Evolutionary conservation across 2,329 filamentous ascomycete genomes (phyloP), one percentile per base, ranked within the genome.

Genomic region (Pseudofabraea citricarpa): DNA sequence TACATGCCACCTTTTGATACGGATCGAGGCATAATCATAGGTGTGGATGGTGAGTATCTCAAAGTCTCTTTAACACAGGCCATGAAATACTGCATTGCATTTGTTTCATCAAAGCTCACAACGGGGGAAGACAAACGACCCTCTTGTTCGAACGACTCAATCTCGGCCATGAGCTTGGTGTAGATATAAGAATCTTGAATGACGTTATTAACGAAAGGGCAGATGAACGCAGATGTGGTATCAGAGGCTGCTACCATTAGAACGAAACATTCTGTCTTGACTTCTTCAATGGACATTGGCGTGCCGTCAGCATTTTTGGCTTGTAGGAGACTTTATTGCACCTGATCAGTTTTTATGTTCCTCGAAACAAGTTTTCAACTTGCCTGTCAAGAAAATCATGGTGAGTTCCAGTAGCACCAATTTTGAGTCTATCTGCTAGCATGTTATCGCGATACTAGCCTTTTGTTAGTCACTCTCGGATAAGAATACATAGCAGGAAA

Each of bases 201-300:
- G n/a, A 68, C 63, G 50, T 80, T 75, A 12, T 66, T 68, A 20
- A 77, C 63, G 6, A 74, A 67, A 5, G 73, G 73, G 36, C 72
- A 64, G 10, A 79, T 66, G 51, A 75, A 72, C n/a, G 58, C 60
- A 6, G 64, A 58, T 22, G 52, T 56, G 26, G 50, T 61, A 29
- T 56, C 52, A 18, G 46, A 39, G 5, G 26, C 33, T 41, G 54
- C 58, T 9, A 47, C 36, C 2, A 51, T 52, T 4, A 55, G 51
- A 24, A 47, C 49, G 16, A 64, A 46, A 5, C 50, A 46, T 13
- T 60, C 60, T 3, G 45, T 53, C 33, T 66, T 56, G 21, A 74
- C 54, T 47, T 74, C 70, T 36, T 46, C 53, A n/a, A 27, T 27
- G n/a, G 24, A 27, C 12, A 49, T 50, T n/a, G 54, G 51, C 35